Conservation (phyloP, 139 green algal genomes). For the Tetradesmus obliquus region DNA sequence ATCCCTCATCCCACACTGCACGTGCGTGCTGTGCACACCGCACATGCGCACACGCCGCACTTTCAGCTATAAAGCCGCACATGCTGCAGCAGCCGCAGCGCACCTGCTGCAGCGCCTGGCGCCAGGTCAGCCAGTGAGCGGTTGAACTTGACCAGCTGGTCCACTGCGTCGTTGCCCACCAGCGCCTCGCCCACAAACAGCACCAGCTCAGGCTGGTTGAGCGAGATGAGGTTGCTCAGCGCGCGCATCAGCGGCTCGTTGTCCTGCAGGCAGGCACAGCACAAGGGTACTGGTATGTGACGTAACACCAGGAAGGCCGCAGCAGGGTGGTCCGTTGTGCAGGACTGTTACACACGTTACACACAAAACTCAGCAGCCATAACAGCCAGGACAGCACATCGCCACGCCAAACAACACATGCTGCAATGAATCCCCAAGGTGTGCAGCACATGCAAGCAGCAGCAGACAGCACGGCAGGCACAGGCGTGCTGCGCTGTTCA, state of each 20-base stretch:
- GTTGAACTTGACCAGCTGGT: conserved; percentile 99
- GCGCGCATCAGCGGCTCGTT: conserved; percentile 99
- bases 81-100: background rate
- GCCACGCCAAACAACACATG: background rate
- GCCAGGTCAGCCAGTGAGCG: conserved; percentile 79
- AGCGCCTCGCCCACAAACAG: conserved; percentile 99
- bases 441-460: background rate
- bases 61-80: background rate
- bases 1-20: no score
- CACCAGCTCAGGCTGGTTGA: conserved; percentile 96
- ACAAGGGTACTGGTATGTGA: background rate
- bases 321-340: background rate
- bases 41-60: background rate
- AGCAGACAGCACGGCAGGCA: background rate
- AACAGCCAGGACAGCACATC: background rate
- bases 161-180: conserved; percentile 99
- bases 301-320: background rate
- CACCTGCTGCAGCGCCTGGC: background rate
- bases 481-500: background rate
- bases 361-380: background rate
- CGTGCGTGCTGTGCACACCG: no score
- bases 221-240: conserved; percentile 93
- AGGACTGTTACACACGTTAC: background rate
- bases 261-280: conserved; percentile 80
- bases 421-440: background rate